These are phyloP conservation scores for Fraxinus baroniana DNA, from an alignment of 305 asterid genomes.

Conservation along the genomic window DNA sequence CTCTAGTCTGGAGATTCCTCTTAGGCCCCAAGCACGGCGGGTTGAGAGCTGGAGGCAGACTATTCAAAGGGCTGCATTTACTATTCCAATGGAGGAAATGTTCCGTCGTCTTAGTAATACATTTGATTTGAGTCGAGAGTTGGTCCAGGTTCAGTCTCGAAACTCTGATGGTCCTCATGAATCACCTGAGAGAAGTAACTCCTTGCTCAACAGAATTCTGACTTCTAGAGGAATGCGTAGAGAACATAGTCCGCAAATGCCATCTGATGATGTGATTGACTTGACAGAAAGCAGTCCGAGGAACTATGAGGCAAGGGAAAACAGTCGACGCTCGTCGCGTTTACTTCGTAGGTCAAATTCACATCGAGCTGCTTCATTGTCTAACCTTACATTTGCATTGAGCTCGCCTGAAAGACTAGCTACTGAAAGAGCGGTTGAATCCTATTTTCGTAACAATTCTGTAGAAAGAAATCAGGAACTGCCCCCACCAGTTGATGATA, in stretches of 20 bases:
- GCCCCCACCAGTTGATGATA: conserved; percentile 57
- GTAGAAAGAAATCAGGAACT: conserved; percentile 53
- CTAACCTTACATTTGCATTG: conserved; percentile 50
- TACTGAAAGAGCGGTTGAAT: conserved; percentile 33
- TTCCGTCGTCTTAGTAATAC: conserved; percentile 50
- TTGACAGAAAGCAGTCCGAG: conserved; percentile 45
- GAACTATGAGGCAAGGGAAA: conserved; percentile 46
- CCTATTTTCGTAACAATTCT: conserved; percentile 46
- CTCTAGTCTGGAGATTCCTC: conserved; percentile 44
- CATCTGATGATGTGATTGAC: conserved; percentile 45
- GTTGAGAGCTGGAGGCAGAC: conserved; percentile 62
- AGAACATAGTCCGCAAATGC: conserved; percentile 37
- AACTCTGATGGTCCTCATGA: conserved; percentile 43
- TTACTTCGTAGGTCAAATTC: conserved; percentile 56
- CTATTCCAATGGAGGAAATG: conserved; percentile 89
- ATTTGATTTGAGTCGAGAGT: conserved; percentile 45
- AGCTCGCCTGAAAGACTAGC: conserved; percentile 43
- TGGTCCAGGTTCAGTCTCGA: conserved; percentile 45
- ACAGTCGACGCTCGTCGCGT: conserved; percentile 44
- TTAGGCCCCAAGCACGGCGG: conserved; percentile 48
- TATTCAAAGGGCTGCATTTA: conserved; percentile 53
- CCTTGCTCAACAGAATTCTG: conserved; percentile 62
- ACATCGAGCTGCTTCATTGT: conserved; percentile 48
- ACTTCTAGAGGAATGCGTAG: conserved; percentile 80
- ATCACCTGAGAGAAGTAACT: conserved; percentile 60